A percentile compares a stretch with the other conserved stretches of the same genome.
phyloP scores from a whole-genome alignment of 257 asterid species.

The Solanum virginianum region DNA sequence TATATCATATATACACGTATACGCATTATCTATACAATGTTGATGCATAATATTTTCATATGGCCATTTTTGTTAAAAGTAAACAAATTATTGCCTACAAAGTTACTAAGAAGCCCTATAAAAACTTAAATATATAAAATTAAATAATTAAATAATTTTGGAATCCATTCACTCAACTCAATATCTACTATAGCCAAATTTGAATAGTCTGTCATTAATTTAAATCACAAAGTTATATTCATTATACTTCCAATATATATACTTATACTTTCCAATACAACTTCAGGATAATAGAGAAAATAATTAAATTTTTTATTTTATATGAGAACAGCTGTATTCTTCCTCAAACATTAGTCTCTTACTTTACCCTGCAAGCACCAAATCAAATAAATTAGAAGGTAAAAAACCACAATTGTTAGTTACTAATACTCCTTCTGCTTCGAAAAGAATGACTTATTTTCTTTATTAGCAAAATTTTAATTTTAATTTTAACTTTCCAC shows the following conservation, averaged over 20 bases:
- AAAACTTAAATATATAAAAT: background rate
- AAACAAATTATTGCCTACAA: background rate
- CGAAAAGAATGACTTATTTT: no score
- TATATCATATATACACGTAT: no score
- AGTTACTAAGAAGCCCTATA: background rate
- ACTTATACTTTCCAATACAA: background rate
- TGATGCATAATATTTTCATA: background rate
- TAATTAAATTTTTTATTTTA: background rate
- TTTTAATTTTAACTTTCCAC: no score
- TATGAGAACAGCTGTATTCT: background rate
- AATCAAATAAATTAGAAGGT: background rate
- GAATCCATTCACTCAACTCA: background rate
- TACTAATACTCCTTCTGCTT: background rate
- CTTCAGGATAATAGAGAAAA: background rate
- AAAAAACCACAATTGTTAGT: background rate
- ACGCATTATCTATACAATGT: background rate
- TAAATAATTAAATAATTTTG: background rate
- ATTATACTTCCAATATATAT: background rate
- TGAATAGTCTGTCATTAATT: background rate
- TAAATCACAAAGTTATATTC: background rate
- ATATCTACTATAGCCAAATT: background rate
- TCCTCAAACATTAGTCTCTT: background rate
- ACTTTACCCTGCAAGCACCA: background rate
- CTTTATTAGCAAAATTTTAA: no score
- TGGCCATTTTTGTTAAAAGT: no score